Evolutionary conservation across 2,329 filamentous ascomycete genomes (phyloP).

Genomic region (Talaromyces islandicus): DNA sequence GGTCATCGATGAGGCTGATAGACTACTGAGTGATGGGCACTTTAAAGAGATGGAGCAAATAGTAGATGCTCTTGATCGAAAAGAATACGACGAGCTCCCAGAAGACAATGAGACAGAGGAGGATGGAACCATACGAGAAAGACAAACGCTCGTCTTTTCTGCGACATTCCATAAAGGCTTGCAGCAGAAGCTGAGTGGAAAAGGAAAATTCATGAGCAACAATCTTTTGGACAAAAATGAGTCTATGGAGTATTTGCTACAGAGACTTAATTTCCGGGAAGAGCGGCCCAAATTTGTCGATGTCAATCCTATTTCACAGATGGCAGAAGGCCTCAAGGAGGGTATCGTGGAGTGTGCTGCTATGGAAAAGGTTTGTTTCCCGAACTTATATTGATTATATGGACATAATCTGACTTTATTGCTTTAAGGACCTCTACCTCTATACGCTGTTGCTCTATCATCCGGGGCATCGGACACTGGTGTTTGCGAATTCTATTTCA

Average conservation of each 20-base stretch:
- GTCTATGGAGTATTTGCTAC: constrained; percentile 87
- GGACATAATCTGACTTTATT: background rate
- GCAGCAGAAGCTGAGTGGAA: constrained; percentile 84
- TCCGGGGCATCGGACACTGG: constrained; percentile 70
- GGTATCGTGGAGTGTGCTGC: constrained; percentile 86
- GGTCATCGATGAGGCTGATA: constrained; percentile 90
- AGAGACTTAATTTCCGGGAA: constrained; percentile 81
- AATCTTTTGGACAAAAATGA: constrained; percentile 67
- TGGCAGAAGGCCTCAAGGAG: constrained; percentile 81
- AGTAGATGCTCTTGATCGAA: constrained; percentile 68
- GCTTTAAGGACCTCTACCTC: constrained; percentile 71
- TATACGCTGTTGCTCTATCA: constrained; percentile 83
- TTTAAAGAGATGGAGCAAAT: constrained; percentile 94
- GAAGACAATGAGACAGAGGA: constrained; percentile 39
- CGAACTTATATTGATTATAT: background rate
- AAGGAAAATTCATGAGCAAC: constrained; percentile 52
- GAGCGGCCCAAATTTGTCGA: constrained; percentile 86
- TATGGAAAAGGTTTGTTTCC: constrained; percentile 72
- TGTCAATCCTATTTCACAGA: constrained; percentile 79
- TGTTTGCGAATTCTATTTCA: constrained; percentile 95
- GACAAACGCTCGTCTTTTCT: constrained; percentile 93
- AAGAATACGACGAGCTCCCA: constrained; percentile 37
- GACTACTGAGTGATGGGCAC: constrained; percentile 83
- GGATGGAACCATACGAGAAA: constrained; percentile 21
- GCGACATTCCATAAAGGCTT: constrained; percentile 90